Percentiles rank a stretch among this genome's conserved stretches.
phyloP scores from a whole-genome alignment of 2,329 filamentous ascomycete genomes.

The Fusarium albosuccineum region DNA sequence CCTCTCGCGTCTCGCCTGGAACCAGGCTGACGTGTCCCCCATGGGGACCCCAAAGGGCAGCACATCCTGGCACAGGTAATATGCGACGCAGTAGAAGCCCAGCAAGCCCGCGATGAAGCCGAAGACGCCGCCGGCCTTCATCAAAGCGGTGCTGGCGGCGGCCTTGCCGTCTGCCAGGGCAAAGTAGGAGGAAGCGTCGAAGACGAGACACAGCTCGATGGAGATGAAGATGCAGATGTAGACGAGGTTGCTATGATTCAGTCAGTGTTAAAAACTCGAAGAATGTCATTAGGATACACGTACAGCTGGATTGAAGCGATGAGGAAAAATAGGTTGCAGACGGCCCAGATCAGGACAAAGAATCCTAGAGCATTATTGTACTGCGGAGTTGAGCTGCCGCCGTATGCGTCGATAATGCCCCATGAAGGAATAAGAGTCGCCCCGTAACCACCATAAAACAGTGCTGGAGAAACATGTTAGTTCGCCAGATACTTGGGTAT shows the following conservation, averaged over 20 bases:
- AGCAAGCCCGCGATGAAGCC: conserved; percentile 42
- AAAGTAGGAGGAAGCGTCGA: conserved; percentile 41
- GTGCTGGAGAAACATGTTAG: conserved; percentile 22
- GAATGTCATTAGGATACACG: background rate
- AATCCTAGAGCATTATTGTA: conserved; percentile 47
- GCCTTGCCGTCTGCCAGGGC: conserved; percentile 37
- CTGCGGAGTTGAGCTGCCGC: conserved; percentile 22
- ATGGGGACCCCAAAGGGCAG: conserved; percentile 41
- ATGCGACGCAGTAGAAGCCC: conserved; percentile 40
- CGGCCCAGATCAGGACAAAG: conserved; percentile 46
- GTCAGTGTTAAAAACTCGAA: background rate
- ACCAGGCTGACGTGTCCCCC: conserved; percentile 39
- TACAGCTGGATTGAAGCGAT: conserved; percentile 40
- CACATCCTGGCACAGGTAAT: conserved; percentile 44
- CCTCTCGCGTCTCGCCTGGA: conserved; percentile 16
- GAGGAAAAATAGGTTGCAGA: conserved; percentile 47
- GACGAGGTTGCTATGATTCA: conserved; percentile 38
- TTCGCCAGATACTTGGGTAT: no score
- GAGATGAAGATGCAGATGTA: conserved; percentile 41
- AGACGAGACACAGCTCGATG: conserved; percentile 40
- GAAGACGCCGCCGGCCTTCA: conserved; percentile 41
- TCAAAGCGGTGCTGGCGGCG: conserved; percentile 13
- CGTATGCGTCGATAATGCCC: conserved; percentile 42
- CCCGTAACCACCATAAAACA: conserved; percentile 47
- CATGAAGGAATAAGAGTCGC: conserved; percentile 39